Conservation (phyloP, 148 eudicot genomes). For the Diospyros lotus region DNA sequence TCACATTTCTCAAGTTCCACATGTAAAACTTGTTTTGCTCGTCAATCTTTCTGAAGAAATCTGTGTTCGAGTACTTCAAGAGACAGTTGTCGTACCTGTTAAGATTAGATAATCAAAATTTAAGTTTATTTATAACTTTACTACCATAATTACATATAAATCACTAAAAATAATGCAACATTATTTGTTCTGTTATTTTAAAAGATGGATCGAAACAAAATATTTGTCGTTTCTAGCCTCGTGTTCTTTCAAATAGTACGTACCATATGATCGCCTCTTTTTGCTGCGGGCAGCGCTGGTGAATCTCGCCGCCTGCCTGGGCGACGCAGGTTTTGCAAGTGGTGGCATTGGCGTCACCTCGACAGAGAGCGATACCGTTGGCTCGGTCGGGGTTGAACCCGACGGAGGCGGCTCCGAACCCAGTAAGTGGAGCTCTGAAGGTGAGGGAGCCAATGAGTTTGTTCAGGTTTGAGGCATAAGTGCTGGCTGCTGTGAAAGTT, state of each 20-base stretch:
- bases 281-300: slow-evolving; percentile 13
- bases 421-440: slow-evolving; percentile 17
- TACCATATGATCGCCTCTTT: slow-evolving; percentile 31
- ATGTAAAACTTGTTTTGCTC: no score
- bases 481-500: slow-evolving; percentile 8
- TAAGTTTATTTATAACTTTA: no score
- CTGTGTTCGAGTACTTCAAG: no score
- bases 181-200: no score
- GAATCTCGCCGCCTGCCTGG: slow-evolving; percentile 13
- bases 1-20: no score
- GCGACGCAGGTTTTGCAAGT: slow-evolving; percentile 25
- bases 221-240: no score
- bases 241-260: background rate
- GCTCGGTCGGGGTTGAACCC: slow-evolving; percentile 10
- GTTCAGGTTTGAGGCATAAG: slow-evolving; percentile 20
- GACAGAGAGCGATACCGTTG: slow-evolving; percentile 36
- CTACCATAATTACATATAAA: no score
- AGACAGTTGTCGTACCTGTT: no score
- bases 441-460: slow-evolving; percentile 13
- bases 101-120: no score
- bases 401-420: slow-evolving; percentile 19
- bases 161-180: no score
- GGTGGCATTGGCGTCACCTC: slow-evolving; percentile 23
- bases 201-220: no score
- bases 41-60: no score